Evolutionary conservation across 176 grass and related monocot species (phyloP).

Genomic region (Aegilops speltoides): DNA sequence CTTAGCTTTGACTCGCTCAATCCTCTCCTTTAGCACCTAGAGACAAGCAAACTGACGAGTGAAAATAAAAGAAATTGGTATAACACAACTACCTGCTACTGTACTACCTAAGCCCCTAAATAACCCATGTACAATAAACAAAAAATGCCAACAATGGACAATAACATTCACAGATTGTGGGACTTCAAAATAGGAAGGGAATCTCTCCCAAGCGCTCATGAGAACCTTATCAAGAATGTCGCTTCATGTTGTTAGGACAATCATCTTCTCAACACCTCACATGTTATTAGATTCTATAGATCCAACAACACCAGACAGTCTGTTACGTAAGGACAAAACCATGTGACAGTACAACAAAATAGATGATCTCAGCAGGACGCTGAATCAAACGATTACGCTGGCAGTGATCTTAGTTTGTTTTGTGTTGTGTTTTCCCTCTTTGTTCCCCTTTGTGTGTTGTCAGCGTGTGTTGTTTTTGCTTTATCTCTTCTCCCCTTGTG

Average conservation of each 20-base stretch:
- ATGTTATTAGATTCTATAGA: neutral
- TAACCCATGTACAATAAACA: neutral
- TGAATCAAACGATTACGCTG: neutral
- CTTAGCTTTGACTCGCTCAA: constrained; percentile 69
- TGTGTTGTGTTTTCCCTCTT: too few species aligned
- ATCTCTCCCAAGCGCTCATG: neutral
- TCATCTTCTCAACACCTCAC: neutral
- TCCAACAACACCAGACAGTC: neutral
- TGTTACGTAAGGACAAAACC: neutral
- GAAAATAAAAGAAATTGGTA: neutral
- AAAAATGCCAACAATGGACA: neutral
- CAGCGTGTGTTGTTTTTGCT: too few species aligned
- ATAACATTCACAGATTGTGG: neutral
- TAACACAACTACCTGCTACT: neutral
- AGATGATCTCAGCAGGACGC: neutral
- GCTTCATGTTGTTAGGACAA: neutral
- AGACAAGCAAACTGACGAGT: constrained; percentile 11
- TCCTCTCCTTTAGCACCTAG: constrained; percentile 90
- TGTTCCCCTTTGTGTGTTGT: too few species aligned
- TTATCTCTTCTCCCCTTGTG: too few species aligned
- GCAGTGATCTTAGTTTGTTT: too few species aligned
- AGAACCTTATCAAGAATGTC: neutral
- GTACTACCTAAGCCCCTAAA: neutral
- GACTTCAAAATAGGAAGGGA: neutral
- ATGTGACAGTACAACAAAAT: neutral